Evolutionary conservation across 352 stramenopile genomes (phyloP).

Genomic region (Globisporangium nunn): DNA sequence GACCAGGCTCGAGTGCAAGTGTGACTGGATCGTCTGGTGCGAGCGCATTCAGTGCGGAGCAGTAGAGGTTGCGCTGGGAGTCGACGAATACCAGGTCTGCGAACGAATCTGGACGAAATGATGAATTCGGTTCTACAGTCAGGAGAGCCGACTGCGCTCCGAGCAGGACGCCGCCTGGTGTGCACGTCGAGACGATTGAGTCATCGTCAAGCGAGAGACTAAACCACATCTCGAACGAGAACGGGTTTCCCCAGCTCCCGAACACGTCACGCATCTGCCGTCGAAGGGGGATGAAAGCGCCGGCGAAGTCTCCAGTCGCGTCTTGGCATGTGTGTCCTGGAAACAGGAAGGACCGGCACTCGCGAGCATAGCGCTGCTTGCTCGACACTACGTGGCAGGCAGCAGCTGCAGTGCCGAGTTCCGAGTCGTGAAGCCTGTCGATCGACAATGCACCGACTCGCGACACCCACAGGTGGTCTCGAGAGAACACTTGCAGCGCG

Average conservation of each 20-base stretch:
- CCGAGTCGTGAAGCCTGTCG: not conserved
- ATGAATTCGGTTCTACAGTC: not conserved
- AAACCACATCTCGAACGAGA: conserved; percentile 20
- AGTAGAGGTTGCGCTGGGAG: conserved; percentile 12
- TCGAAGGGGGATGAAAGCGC: conserved; percentile 2
- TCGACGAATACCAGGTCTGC: conserved; percentile 18
- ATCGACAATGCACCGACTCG: not conserved
- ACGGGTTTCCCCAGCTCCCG: conserved; percentile 4
- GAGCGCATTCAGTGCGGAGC: conserved; percentile 7
- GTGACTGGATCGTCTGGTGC: not conserved
- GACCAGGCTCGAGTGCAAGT: conserved; percentile 9
- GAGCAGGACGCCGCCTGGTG: conserved; percentile 1
- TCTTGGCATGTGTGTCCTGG: not conserved
- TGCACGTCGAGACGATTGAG: conserved; percentile 1
- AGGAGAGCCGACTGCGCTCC: not conserved
- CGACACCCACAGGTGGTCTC: not conserved
- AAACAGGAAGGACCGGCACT: conserved; percentile 1
- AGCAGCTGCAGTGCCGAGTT: not conserved
- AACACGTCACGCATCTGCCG: conserved; percentile 11
- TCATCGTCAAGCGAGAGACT: conserved; percentile 8
- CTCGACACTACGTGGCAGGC: not conserved
- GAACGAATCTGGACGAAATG: conserved; percentile 2
- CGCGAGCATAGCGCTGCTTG: conserved; percentile 4
- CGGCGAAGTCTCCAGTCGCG: no score
- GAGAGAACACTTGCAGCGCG: conserved; percentile 4